Evolutionary conservation across 1,284 basidiomycete genomes (phyloP).

Genomic region (Schizophyllum amplum): DNA sequence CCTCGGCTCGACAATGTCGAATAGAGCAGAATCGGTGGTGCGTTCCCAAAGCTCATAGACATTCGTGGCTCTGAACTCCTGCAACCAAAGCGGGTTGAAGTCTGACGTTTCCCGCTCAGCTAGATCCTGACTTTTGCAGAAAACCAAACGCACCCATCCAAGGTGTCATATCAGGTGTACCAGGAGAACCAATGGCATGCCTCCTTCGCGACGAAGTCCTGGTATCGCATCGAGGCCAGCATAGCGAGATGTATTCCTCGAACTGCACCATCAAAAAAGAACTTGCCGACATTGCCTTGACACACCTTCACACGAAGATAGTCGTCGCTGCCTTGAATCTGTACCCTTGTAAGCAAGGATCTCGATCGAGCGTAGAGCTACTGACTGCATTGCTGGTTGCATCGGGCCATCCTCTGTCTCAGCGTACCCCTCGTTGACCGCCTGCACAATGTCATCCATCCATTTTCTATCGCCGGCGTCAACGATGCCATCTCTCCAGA

Average conservation of each 20-base stretch:
- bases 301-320: slow-evolving; percentile 79
- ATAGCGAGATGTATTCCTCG: slow-evolving; percentile 79
- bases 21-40: slow-evolving; percentile 81
- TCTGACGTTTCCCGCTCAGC: slow-evolving; percentile 36
- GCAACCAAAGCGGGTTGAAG: slow-evolving; percentile 80
- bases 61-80: slow-evolving; percentile 76
- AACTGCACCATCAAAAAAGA: slow-evolving; percentile 36
- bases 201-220: slow-evolving; percentile 70
- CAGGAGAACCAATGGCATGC: slow-evolving; percentile 58
- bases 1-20: slow-evolving; percentile 89
- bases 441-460: slow-evolving; percentile 77
- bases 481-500: slow-evolving; percentile 74
- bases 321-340: slow-evolving; percentile 92
- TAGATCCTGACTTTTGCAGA: background rate
- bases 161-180: slow-evolving; percentile 35
- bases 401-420: slow-evolving; percentile 35
- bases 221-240: slow-evolving; percentile 79
- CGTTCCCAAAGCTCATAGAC: slow-evolving; percentile 85
- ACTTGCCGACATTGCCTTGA: slow-evolving; percentile 4
- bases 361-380: background rate
- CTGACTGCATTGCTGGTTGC: slow-evolving; percentile 49
- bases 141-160: background rate
- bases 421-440: slow-evolving; percentile 78
- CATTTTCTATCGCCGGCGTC: slow-evolving; percentile 95
- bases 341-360: slow-evolving; percentile 8